These are phyloP conservation scores for Paecilomyces sp. DNA, from an alignment of 2,329 filamentous ascomycete genomes.

Conservation along the genomic window DNA sequence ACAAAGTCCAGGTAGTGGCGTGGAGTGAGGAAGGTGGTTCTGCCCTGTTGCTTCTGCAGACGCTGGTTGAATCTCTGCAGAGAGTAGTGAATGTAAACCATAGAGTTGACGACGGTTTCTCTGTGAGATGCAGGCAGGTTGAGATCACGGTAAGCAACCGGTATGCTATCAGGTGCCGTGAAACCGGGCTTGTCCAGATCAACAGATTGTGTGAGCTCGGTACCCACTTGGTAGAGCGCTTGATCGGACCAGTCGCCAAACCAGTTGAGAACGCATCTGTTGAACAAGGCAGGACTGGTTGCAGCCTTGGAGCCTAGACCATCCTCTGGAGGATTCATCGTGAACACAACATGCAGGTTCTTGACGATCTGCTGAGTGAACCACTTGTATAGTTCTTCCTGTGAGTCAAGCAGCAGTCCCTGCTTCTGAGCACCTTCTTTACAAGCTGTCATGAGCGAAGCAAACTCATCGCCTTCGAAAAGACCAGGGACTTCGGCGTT, in stretches of 20 bases:
- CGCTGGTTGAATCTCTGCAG: conserved; percentile 83
- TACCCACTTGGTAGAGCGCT: conserved; percentile 94
- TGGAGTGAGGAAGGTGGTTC: conserved; percentile 86
- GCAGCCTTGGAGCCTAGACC: conserved; percentile 93
- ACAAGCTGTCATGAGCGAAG: conserved; percentile 97
- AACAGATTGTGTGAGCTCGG: conserved; percentile 91
- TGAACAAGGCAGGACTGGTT: conserved; percentile 96
- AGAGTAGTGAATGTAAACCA: conserved; percentile 98
- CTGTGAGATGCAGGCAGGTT: conserved; percentile 80
- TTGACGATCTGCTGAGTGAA: conserved; percentile 99
- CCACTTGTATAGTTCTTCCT: conserved; percentile 99
- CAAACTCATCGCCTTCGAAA: conserved; percentile 98
- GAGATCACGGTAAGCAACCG: conserved; percentile 83
- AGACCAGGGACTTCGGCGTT: conserved; percentile 99
- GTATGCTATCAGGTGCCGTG: conserved; percentile 79
- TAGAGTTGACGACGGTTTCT: conserved; percentile 89
- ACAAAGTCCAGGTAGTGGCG: conserved; percentile 98
- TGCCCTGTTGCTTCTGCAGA: conserved; percentile 84
- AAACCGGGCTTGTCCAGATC: conserved; percentile 88
- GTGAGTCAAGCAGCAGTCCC: conserved; percentile 88
- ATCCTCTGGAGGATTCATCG: conserved; percentile 98
- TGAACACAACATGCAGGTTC: conserved; percentile 98
- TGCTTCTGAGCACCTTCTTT: conserved; percentile 97
- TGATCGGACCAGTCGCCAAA: conserved; percentile 99
- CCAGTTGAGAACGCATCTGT: conserved; percentile 99